Percentiles rank a stretch among this genome's conserved stretches.
Evolutionary conservation across 345 rosid genomes (phyloP).

Genomic region (Melaleuca alternifolia): DNA sequence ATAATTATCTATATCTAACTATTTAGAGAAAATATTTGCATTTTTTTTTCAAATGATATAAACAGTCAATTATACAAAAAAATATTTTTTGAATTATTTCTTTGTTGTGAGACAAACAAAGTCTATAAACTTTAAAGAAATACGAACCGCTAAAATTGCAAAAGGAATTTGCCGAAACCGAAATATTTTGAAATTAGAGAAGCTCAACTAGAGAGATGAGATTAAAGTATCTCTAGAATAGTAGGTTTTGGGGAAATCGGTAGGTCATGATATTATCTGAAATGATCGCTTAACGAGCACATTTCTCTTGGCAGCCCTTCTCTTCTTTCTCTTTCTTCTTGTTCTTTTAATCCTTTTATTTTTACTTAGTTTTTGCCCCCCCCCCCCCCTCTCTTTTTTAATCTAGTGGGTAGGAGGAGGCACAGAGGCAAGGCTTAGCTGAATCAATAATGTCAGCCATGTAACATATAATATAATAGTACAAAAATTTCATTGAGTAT

Average conservation of each 20-base stretch:
- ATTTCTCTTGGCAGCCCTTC: background rate
- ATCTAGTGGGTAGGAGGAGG: background rate
- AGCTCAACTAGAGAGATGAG: background rate
- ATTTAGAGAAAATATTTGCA: background rate
- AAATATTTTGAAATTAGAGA: rapidly evolving
- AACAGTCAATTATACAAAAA: rapidly evolving
- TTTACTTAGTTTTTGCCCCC: background rate
- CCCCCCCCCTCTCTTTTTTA: background rate
- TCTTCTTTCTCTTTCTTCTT: background rate
- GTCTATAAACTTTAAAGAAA: background rate
- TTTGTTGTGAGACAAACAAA: rapidly evolving
- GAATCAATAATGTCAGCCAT: background rate
- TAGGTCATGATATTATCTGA: background rate
- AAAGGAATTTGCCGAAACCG: background rate
- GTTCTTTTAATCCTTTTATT: background rate
- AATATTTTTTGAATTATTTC: background rate
- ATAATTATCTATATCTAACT: background rate
- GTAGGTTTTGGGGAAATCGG: background rate
- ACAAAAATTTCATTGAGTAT: background rate
- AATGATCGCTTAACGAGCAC: background rate
- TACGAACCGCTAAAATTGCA: background rate
- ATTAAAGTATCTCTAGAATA: background rate
- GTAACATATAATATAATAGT: background rate
- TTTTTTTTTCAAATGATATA: background rate
- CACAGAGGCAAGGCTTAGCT: background rate